Base-by-base conservation (phyloP, 139 green algal genomes). In the Limnomonas spitsbergensis region DNA sequence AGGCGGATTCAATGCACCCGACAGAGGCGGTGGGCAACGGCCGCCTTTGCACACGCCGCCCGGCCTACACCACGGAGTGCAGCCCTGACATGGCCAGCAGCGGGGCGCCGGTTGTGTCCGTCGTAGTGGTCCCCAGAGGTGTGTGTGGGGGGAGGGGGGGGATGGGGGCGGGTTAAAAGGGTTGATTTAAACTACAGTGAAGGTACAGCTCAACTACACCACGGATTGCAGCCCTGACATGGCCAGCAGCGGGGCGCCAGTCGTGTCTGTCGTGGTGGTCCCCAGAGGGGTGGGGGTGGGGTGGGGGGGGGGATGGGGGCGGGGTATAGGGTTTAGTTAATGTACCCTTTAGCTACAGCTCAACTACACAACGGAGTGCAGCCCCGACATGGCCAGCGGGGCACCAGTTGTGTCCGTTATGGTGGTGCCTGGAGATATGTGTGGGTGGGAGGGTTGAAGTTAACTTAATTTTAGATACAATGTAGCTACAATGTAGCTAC, bases 191-290 rank as follows among this genome's bases (percentile, higher is more conserved):
- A n/a, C n/a, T n/a, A n/a, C n/a, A n/a, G n/a, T n/a, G n/a, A n/a
- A n/a, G n/a, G n/a, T n/a, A n/a, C n/a, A n/a, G n/a, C n/a, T n/a
- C n/a, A n/a, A n/a, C 2, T 86, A 85, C 78, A 85, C 66, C 29
- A 89, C 84, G 20, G 81, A 89, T 40, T 90, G 82, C 53, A 80
- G 73, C 1, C 86, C 81, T 82, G 85, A 90, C 78, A 53, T 88
- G n/a, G 78, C 83, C 47, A 79, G 85, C 73, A 47, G 73, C 0
- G 71, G 76, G 4, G 34, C 34, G 35, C 68, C 68, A 4, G 34
- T 74, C 68, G 36, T 47, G 35, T 42, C 68, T 14, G 7, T 74
- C 26, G 68, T 42, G 7, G 68, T 32, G 24, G 68, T 74, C 7
- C 29, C 68, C 3, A 42, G 34, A n/a, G 68, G 56, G 9, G 29